Percentiles rank a stretch among this genome's conserved stretches.
Conservation (phyloP, 805 yeast species). For the Yarrowia sp. region DNA sequence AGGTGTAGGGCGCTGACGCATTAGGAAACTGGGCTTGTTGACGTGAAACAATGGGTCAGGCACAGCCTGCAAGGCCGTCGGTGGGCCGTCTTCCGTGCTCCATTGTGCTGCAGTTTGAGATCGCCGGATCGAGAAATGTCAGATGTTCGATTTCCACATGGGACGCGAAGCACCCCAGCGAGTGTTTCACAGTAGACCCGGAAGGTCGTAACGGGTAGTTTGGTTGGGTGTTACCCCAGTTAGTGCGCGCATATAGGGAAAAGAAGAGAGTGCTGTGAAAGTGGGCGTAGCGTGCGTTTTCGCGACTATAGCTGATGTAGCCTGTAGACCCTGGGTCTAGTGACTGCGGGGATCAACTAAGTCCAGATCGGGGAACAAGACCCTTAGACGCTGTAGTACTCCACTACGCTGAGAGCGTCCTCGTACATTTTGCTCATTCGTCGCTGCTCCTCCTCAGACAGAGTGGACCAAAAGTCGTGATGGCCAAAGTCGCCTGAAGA, state of each 20-base stretch:
- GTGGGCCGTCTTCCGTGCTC: slow-evolving; percentile 7
- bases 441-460: slow-evolving; percentile 21
- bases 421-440: slow-evolving; percentile 34
- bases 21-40: not conserved
- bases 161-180: no score
- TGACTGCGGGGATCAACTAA: not conserved
- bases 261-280: not conserved
- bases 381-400: slow-evolving; percentile 9
- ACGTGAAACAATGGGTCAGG: slow-evolving; percentile 6
- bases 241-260: not conserved
- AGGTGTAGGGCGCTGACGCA: not conserved
- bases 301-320: no score
- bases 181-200: no score
- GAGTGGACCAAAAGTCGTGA: slow-evolving; percentile 8
- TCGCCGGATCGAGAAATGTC: not conserved
- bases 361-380: no score
- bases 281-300: not conserved
- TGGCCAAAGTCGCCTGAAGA: slow-evolving; percentile 1
- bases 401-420: slow-evolving; percentile 23
- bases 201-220: no score
- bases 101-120: not conserved
- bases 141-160: not conserved
- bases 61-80: not conserved
- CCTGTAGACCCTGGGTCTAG: no score
- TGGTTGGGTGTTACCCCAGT: not conserved